Percentiles rank a stretch among this genome's conserved stretches.
Conservation (phyloP, 1,284 basidiomycete genomes). For the Volvariella surrecta region DNA sequence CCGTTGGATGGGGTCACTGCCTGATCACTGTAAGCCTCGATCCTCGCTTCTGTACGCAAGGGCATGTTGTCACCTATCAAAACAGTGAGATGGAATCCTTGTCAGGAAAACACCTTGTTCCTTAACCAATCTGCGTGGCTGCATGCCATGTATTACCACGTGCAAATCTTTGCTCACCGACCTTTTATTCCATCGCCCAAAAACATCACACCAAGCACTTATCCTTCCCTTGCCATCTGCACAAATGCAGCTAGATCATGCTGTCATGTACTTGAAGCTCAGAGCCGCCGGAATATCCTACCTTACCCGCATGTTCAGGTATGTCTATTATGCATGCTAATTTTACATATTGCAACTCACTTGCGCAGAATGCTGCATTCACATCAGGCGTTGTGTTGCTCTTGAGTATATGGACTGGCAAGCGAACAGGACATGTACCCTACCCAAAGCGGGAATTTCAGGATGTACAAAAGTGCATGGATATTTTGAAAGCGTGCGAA, state of each 20-base stretch:
- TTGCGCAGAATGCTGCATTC: conserved; percentile 29
- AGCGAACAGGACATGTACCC: conserved; percentile 32
- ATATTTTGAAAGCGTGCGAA: conserved; percentile 40
- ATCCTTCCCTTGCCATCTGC: conserved; percentile 62
- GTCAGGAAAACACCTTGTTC: conserved; percentile 35
- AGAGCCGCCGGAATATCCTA: conserved; percentile 21
- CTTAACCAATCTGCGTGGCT: conserved; percentile 54
- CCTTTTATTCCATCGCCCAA: conserved; percentile 58
- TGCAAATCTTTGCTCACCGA: conserved; percentile 58
- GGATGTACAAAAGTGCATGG: conserved; percentile 48
- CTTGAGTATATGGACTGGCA: conserved; percentile 52
- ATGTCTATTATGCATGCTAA: no score
- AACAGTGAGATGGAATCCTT: conserved; percentile 54
- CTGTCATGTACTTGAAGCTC: conserved; percentile 45
- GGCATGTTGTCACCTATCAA: conserved; percentile 2
- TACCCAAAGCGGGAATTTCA: conserved; percentile 40
- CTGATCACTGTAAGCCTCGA: conserved; percentile 42
- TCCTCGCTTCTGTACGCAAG: no score
- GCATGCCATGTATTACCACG: conserved; percentile 52
- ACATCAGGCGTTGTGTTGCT: conserved; percentile 48
- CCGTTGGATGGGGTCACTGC: conserved; percentile 57
- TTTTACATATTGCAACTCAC: conserved; percentile 7
- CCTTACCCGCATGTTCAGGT: conserved; percentile 10
- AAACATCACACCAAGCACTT: conserved; percentile 31
- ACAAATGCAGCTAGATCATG: conserved; percentile 59